Base-by-base conservation (phyloP, 2,329 filamentous ascomycete species). In the Hymenoscyphus scutula region DNA sequence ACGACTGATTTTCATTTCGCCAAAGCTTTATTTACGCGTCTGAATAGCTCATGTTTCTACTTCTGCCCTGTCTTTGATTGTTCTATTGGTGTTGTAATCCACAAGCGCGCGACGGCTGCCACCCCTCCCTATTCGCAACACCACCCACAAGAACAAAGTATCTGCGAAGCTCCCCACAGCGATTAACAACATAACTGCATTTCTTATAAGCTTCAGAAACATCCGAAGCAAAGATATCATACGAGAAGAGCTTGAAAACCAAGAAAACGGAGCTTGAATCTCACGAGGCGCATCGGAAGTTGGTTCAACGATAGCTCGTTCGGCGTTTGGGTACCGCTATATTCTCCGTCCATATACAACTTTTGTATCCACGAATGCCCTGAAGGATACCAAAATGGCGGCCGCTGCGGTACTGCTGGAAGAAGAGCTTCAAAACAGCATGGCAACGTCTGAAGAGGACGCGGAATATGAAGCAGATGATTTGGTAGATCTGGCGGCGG, bases 391-490 rank as follows among this genome's bases (percentile, higher is more conserved):
- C n/a, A 59, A 53, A 23, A 73, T 74, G 72, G 68, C 69, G 65
- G 69, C 70, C 63, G 68, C 71, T 63, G 71, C 65, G 63, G 67
- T 65, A 62, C 67, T 72, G 64, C 65, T 69, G 61, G 73, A 72
- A 67, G 68, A 72, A 64, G 67, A 74, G 65, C 67, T 71, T 45
- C 71, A 73, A 63, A 64, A 71, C 38, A 72, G 66, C 62, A 69
- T 74, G 67, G 71, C 66, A n/a, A 73, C 71, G 1, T 74, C 72
- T 10, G 73, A 75, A 30, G 74, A 75, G 30, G 72, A 74, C 62
- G 73, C 71, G 7, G 73, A 74, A 37, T 74, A 74, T 57, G 73
- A 75, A 55, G 74, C 75, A 66, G 69, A 73, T 61, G 69, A 74
- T 45, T 62, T 62, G 30, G 65, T 65, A 48, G 67, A 71, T 57